phyloP scores from a whole-genome alignment of 1,139 yeast species.

The Yamadazyma taylorii region DNA sequence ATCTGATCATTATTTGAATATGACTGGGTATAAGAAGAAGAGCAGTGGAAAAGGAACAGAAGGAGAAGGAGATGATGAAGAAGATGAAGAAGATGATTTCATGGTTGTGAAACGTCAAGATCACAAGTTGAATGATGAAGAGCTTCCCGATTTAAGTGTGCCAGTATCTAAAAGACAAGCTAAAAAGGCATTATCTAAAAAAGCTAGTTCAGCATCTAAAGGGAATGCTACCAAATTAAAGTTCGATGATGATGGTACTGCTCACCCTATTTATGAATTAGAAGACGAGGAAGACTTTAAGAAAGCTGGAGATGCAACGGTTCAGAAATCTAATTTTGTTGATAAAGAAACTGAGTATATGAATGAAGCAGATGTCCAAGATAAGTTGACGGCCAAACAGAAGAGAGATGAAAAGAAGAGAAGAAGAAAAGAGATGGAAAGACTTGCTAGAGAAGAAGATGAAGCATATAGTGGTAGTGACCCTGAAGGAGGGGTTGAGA shows the following conservation, averaged over 20 bases:
- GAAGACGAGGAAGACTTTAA: conserved; percentile 88
- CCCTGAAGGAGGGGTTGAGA: conserved; percentile 26
- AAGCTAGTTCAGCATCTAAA: conserved; percentile 62
- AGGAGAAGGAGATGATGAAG: conserved; percentile 30
- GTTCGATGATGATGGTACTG: conserved; percentile 91
- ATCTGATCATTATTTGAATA: conserved; percentile 80
- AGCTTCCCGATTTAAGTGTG: conserved; percentile 54
- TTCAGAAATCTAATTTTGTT: conserved; percentile 69
- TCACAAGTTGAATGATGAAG: conserved; percentile 66
- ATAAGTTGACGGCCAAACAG: conserved; percentile 77
- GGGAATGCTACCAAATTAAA: conserved; percentile 76
- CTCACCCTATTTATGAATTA: conserved; percentile 88
- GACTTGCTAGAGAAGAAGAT: conserved; percentile 44
- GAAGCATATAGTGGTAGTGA: conserved; percentile 35
- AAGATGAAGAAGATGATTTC: conserved; percentile 65
- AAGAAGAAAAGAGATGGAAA: conserved; percentile 78
- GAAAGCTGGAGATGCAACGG: conserved; percentile 69
- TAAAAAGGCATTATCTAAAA: conserved; percentile 85
- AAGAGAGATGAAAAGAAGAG: conserved; percentile 89
- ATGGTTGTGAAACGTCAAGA: conserved; percentile 76
- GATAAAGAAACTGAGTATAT: conserved; percentile 64
- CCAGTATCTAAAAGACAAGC: conserved; percentile 86
- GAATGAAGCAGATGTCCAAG: conserved; percentile 71
- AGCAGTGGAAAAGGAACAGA: too few species aligned
- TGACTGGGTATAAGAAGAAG: conserved; percentile 48